These are phyloP conservation scores for Alternaria conjuncta DNA, from an alignment of 2,329 filamentous ascomycete species.

Conservation along the genomic window DNA sequence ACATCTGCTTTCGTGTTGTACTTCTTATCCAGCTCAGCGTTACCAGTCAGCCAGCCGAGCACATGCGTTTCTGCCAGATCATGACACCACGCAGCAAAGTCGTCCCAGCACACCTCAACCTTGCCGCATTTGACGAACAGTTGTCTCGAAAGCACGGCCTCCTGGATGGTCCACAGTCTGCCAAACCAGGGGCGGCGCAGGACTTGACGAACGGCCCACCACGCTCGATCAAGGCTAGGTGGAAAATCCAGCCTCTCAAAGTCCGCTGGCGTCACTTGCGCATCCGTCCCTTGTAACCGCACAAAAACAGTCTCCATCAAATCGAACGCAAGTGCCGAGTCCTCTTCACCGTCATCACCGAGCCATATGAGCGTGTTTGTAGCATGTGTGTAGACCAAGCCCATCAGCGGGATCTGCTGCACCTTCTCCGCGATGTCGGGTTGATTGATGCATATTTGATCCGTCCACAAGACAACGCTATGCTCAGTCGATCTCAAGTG, in stretches of 20 bases:
- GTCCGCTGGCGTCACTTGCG: slow-evolving; percentile 19
- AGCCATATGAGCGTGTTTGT: slow-evolving; percentile 39
- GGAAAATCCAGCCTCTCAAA: slow-evolving; percentile 26
- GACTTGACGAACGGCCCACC: slow-evolving; percentile 23
- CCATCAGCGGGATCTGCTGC: slow-evolving; percentile 35
- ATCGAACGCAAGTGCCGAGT: slow-evolving; percentile 21
- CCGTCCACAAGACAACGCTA: slow-evolving; percentile 32
- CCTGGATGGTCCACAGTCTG: slow-evolving; percentile 35
- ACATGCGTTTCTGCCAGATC: slow-evolving; percentile 17
- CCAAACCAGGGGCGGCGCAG: slow-evolving; percentile 28
- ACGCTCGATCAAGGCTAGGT: slow-evolving; percentile 8
- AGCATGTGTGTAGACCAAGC: slow-evolving; percentile 30
- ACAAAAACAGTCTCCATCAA: slow-evolving; percentile 19
- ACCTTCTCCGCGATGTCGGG: slow-evolving; percentile 28
- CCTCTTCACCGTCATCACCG: slow-evolving; percentile 25
- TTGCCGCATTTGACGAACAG: slow-evolving; percentile 26
- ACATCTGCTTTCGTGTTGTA: not conserved
- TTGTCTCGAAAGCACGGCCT: slow-evolving; percentile 25
- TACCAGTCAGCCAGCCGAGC: slow-evolving; percentile 11
- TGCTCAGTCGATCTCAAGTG: slow-evolving; percentile 20
- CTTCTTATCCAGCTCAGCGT: slow-evolving; percentile 2
- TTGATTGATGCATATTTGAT: slow-evolving; percentile 27
- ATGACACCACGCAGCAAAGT: slow-evolving; percentile 27
- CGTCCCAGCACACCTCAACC: slow-evolving; percentile 23
- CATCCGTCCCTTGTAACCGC: slow-evolving; percentile 20